Conservation (phyloP, 2,329 filamentous ascomycete genomes). For the Talaromyces sp. region DNA sequence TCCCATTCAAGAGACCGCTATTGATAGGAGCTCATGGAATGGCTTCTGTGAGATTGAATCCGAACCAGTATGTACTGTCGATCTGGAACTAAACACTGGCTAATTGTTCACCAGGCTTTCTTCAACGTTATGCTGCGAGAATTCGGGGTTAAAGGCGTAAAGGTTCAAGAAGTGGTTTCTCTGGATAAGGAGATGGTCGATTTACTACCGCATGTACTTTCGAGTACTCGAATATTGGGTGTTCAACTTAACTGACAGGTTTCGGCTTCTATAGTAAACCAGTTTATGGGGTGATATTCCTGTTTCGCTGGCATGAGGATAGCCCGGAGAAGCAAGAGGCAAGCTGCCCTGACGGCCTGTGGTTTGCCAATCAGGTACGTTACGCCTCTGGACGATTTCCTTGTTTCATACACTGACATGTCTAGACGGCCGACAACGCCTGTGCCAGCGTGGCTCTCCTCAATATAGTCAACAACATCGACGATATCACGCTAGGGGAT, state of each 20-base stretch:
- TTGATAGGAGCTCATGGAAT: constrained; percentile 42
- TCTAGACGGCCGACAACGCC: constrained; percentile 71
- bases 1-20: not conserved
- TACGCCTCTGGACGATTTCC: constrained; percentile 15
- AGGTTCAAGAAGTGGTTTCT: constrained; percentile 69
- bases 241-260: not conserved
- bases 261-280: constrained; percentile 51
- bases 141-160: constrained; percentile 68
- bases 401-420: constrained; percentile 7
- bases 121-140: constrained; percentile 81
- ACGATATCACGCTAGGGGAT: constrained; percentile 62
- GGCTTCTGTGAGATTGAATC: constrained; percentile 71
- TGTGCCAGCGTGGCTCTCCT: constrained; percentile 90
- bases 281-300: constrained; percentile 80
- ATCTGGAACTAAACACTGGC: not conserved
- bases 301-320: constrained; percentile 68
- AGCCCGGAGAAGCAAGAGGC: constrained; percentile 49
- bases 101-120: constrained; percentile 54
- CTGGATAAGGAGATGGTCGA: constrained; percentile 62
- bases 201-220: constrained; percentile 54
- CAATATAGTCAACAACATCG: constrained; percentile 86
- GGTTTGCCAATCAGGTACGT: constrained; percentile 86
- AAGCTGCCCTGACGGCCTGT: constrained; percentile 61
- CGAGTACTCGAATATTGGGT: not conserved
- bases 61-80: constrained; percentile 59